phyloP scores from a whole-genome alignment of 148 eudicot genomes.

The Fagopyrum homotropicum region DNA sequence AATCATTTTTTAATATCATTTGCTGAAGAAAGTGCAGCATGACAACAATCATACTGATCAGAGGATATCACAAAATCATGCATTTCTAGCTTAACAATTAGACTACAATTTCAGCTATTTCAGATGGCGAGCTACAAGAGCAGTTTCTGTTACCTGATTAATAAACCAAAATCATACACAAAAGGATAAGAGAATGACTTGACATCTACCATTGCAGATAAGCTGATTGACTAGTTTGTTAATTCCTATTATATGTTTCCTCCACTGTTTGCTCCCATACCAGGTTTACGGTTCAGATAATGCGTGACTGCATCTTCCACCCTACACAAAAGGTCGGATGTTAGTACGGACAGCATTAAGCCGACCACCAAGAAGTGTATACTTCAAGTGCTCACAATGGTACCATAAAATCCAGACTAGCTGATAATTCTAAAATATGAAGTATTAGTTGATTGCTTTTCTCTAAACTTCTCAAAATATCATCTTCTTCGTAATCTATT shows the following conservation, averaged over 20 bases:
- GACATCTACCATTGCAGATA: neutral
- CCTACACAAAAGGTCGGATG: constrained; percentile 27
- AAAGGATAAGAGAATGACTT: neutral
- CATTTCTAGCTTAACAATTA: neutral
- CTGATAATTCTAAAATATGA: neutral
- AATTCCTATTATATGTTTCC: neutral
- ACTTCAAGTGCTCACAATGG: neutral
- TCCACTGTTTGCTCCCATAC: constrained; percentile 11
- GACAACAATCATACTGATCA: neutral
- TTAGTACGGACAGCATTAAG: neutral
- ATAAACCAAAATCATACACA: neutral
- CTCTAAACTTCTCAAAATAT: neutral
- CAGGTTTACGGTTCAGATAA: constrained; percentile 72
- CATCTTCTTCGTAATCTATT: neutral
- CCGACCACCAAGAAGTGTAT: neutral
- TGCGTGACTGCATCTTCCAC: constrained; percentile 83
- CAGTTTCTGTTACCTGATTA: neutral
- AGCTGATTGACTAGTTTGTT: neutral
- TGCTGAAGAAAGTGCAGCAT: constrained; percentile 7
- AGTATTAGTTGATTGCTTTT: neutral
- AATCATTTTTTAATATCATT: neutral
- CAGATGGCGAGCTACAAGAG: neutral
- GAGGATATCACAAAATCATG: neutral
- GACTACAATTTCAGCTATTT: constrained; percentile 1
- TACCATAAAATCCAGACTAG: neutral